Conservation (phyloP, 108 stramenopile genomes). For the Cyclostephanos tholiformis region DNA sequence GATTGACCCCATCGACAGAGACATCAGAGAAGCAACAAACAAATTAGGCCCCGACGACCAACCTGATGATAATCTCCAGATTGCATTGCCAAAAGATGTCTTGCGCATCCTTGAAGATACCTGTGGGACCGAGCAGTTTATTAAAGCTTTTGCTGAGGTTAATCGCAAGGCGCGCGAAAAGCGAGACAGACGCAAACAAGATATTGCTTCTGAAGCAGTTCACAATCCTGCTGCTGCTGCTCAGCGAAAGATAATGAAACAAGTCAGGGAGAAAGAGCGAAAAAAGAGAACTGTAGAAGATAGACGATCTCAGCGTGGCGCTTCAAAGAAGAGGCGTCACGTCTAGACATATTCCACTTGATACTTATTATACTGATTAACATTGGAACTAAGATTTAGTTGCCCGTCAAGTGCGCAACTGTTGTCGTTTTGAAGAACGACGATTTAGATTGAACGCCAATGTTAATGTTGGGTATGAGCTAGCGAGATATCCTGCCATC, state of each 20-base stretch:
- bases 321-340: constrained; percentile 32
- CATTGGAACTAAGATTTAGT: not conserved
- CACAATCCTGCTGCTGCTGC: constrained; percentile 72
- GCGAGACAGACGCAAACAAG: constrained; percentile 70
- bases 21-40: constrained; percentile 65
- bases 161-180: constrained; percentile 71
- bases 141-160: constrained; percentile 72
- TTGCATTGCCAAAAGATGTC: constrained; percentile 73
- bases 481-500: too few species aligned
- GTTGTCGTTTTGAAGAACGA: too few species aligned
- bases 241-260: constrained; percentile 72
- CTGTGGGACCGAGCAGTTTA: constrained; percentile 61
- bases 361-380: not conserved
- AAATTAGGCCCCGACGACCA: constrained; percentile 44
- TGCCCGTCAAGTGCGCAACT: too few species aligned
- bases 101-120: constrained; percentile 73
- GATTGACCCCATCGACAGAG: constrained; percentile 79
- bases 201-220: constrained; percentile 66
- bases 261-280: constrained; percentile 68
- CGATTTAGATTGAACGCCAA: too few species aligned
- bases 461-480: too few species aligned
- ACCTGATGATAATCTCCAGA: constrained; percentile 19
- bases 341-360: not conserved
- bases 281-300: constrained; percentile 74
- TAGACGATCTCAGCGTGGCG: constrained; percentile 53